Percentiles rank a stretch among this genome's conserved stretches.
Conservation (phyloP, 495 filamentous ascomycete genomes). For the Neurospora intermedia region DNA sequence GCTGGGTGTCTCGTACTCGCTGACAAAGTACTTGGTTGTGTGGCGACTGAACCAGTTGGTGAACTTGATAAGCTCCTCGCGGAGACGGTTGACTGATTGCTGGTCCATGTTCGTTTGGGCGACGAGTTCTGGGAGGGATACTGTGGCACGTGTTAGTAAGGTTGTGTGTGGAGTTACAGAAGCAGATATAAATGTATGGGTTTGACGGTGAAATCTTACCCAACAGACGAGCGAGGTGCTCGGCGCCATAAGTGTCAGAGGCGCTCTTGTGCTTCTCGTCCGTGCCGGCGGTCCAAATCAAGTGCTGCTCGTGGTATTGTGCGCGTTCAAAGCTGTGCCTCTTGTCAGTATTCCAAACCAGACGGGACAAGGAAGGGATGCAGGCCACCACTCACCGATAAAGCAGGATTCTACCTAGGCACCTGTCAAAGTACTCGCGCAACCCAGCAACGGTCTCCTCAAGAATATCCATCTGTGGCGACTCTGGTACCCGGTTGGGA, state of each 20-base stretch:
- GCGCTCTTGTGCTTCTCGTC: slow-evolving; percentile 54
- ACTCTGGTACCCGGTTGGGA: slow-evolving; percentile 49
- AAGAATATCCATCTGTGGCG: slow-evolving; percentile 69
- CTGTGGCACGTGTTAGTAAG: slow-evolving; percentile 34
- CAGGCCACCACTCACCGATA: slow-evolving; percentile 46
- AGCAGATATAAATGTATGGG: neutral
- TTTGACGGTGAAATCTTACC: slow-evolving; percentile 39
- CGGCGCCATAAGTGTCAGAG: slow-evolving; percentile 80
- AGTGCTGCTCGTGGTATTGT: slow-evolving; percentile 66
- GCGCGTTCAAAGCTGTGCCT: slow-evolving; percentile 63
- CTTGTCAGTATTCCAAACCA: neutral
- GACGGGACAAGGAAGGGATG: neutral
- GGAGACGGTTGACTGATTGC: slow-evolving; percentile 73
- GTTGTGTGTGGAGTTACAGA: neutral
- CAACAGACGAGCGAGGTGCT: slow-evolving; percentile 79
- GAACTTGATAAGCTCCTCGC: slow-evolving; percentile 76
- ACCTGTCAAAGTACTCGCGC: slow-evolving; percentile 83
- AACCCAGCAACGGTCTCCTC: slow-evolving; percentile 79
- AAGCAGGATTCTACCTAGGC: slow-evolving; percentile 74
- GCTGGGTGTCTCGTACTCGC: slow-evolving; percentile 55
- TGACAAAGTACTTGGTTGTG: slow-evolving; percentile 61
- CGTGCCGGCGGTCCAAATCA: slow-evolving; percentile 44
- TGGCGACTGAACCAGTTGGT: slow-evolving; percentile 71
- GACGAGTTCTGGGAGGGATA: slow-evolving; percentile 83
- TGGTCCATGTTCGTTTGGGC: slow-evolving; percentile 96